These are phyloP conservation scores for Oryza glaberrima DNA, from an alignment of 176 grass and related monocot genomes.

Conservation along the genomic window DNA sequence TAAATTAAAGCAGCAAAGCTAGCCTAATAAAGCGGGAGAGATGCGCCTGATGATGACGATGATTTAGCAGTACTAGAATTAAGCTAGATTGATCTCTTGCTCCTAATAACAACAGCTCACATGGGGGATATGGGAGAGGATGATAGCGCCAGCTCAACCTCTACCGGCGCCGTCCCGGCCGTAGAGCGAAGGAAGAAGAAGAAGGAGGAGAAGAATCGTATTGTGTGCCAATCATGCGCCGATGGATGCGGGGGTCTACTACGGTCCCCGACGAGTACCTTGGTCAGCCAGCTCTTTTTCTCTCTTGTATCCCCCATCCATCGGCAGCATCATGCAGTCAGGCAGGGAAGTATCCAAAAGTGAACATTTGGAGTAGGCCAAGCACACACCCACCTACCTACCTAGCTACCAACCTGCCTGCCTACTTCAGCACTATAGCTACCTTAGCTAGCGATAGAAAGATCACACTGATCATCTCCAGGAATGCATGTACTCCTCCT, in stretches of 20 bases:
- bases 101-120: conserved; percentile 44
- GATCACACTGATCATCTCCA: no score
- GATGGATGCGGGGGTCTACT: conserved; percentile 23
- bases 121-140: conserved; percentile 20
- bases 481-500: no score
- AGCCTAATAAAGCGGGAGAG: conserved; percentile 22
- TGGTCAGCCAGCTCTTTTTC: background rate
- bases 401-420: conserved; percentile 7
- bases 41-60: background rate
- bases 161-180: background rate
- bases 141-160: conserved; percentile 44
- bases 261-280: background rate
- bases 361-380: conserved; percentile 16
- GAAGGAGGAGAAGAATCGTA: background rate
- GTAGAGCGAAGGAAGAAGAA: no score
- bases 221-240: conserved; percentile 17
- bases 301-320: background rate
- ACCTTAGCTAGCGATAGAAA: background rate
- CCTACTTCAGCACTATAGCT: background rate
- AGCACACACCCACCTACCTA: background rate
- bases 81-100: background rate
- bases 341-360: conserved; percentile 28
- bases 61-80: background rate
- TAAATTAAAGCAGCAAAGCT: background rate
- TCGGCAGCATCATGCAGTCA: background rate